Conservation (phyloP, 805 yeast species). For the Saturnispora galanensis region DNA sequence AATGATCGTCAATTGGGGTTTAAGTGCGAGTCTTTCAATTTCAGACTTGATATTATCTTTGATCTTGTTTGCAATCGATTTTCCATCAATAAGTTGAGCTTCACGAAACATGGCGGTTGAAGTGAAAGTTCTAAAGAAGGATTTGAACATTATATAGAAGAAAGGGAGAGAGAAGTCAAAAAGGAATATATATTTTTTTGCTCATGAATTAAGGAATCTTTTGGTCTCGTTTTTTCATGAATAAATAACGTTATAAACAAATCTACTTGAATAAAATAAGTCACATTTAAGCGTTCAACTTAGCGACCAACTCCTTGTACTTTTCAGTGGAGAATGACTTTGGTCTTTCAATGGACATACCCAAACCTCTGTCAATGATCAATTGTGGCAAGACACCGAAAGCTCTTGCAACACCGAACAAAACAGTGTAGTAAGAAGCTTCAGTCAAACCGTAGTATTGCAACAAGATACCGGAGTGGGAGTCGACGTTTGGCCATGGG, state of each 20-base stretch:
- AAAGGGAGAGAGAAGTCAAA: background rate
- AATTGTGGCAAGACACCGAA: slow-evolving; percentile 80
- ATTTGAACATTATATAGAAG: background rate
- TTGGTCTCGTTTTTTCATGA: background rate
- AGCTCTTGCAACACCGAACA: slow-evolving; percentile 82
- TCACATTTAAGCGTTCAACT: slow-evolving; percentile 17
- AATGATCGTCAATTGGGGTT: slow-evolving; percentile 57
- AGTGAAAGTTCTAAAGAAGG: background rate
- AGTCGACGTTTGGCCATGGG: slow-evolving; percentile 91
- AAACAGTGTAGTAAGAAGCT: slow-evolving; percentile 74
- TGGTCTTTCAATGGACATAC: slow-evolving; percentile 81
- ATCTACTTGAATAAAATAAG: background rate
- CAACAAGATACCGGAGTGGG: slow-evolving; percentile 77
- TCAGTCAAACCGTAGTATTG: slow-evolving; percentile 81
- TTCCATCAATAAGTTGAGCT: slow-evolving; percentile 6
- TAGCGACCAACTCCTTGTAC: slow-evolving; percentile 67
- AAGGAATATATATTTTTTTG: background rate
- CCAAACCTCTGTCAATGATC: slow-evolving; percentile 76
- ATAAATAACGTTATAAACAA: slow-evolving; percentile 1
- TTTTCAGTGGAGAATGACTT: slow-evolving; percentile 91
- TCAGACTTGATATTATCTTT: slow-evolving; percentile 1
- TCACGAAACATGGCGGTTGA: background rate
- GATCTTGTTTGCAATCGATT: slow-evolving; percentile 1
- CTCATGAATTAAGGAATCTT: no score
- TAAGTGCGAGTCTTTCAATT: slow-evolving; percentile 29